These are phyloP conservation scores for Noccaea caerulescens DNA, from an alignment of 345 rosid species.

Conservation along the genomic window DNA sequence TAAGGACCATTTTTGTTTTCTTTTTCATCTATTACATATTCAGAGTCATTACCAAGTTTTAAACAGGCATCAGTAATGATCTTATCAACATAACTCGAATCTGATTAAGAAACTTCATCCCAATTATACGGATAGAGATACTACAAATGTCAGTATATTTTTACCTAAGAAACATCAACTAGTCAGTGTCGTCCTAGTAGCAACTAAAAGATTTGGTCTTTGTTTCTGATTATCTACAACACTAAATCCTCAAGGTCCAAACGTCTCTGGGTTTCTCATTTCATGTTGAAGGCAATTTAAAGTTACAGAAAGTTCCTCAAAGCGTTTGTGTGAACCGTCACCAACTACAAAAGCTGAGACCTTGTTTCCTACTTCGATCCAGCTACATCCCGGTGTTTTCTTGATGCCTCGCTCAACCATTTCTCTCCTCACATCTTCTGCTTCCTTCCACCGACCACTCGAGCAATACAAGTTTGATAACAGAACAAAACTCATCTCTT, in stretches of 20 bases:
- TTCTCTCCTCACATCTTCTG: conserved; percentile 67
- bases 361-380: conserved; percentile 68
- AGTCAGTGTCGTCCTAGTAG: neutral
- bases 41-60: neutral
- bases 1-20: neutral
- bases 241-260: conserved; percentile 5
- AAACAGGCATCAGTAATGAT: neutral
- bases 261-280: conserved; percentile 50
- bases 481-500: conserved; percentile 68
- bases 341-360: conserved; percentile 62
- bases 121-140: neutral
- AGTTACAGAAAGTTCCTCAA: conserved; percentile 46
- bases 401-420: conserved; percentile 66
- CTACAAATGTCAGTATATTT: neutral
- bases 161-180: conserved; percentile 18
- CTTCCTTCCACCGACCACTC: conserved; percentile 74
- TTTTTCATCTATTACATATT: neutral
- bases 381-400: conserved; percentile 79
- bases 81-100: conserved; percentile 11
- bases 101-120: neutral
- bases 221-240: conserved; percentile 9
- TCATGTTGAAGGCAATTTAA: conserved; percentile 50
- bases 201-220: neutral
- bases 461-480: conserved; percentile 69
- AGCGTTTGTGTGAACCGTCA: conserved; percentile 40